Base-by-base conservation (phyloP, 2,329 filamentous ascomycete species). In the Colletotrichum somersetense region DNA sequence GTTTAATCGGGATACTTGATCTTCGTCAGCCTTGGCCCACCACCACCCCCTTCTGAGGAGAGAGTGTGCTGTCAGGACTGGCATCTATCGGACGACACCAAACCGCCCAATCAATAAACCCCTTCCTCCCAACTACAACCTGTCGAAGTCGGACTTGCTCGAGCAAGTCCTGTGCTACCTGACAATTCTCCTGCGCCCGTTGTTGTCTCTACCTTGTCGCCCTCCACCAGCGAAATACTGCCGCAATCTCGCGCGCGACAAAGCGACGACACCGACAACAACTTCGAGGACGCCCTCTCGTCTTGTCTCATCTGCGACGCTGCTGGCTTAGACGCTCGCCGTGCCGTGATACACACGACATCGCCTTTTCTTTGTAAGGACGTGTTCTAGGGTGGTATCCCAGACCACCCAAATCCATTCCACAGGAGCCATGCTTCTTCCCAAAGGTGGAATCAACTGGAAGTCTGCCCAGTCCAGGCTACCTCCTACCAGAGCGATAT, bases 381-480 rank as follows among this genome's bases (percentile, higher is more conserved):
- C 48, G 56, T 52, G 44, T 70, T 71, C 67, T 63, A 72, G 79
- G 81, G 82, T 83, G 83, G 83, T 83, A 80, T 77, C 76, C 66
- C 75, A 80, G 79, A 80, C 81, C 81, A 81, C 81, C 81, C 78
- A 35, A 42, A 42, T 23, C 55, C 52, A 63, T 62, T 55, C 56
- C 11, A 59, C 42, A 66, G 62, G 62, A 73, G 71, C 76, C 74
- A 98, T 98, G 95, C 90, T 98, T 85, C 90, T 97, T 77, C 93
- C 94, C 75, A 97, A 97, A 84, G 93, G 93, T 81, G 93, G 94
- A 81, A 89, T 96, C 79, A 95, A 91, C 82, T 98, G 96, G 95
- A 98, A 97, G 87, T 92, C 93, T 76, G 92, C 95, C 76, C 93
- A 90, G 85, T 88, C 93, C 78, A 89, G 90, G 79, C 85, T 98